phyloP scores from a whole-genome alignment of 192 early-diverging fungal genomes.

The Coemansia sp. region DNA sequence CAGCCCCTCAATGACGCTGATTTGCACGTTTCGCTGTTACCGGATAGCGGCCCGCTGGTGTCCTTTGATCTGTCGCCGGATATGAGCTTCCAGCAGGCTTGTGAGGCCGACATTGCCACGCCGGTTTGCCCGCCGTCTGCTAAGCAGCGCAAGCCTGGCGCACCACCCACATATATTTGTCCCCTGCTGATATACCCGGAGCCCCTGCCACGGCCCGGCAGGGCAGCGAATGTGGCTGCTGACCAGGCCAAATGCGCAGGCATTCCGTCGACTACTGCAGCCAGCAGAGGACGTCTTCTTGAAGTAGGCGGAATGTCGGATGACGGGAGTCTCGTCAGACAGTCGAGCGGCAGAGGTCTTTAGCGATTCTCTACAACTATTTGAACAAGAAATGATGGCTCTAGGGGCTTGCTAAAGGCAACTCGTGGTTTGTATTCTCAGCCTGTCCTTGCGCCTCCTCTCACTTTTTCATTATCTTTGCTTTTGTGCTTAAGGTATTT shows the following conservation, averaged over 20 bases:
- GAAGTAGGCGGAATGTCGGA: conserved; percentile 11
- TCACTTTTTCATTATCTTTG: no score
- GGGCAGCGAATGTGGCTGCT: background rate
- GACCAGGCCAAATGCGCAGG: background rate
- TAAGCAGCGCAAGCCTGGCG: background rate
- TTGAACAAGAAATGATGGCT: background rate
- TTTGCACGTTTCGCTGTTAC: background rate
- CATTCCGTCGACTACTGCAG: background rate
- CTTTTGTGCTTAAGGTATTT: no score
- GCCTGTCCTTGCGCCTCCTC: no score
- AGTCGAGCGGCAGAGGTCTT: conserved; percentile 2
- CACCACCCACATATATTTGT: conserved; percentile 1
- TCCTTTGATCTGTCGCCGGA: conserved; percentile 38
- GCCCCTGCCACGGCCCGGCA: conserved; percentile 39
- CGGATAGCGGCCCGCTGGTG: conserved; percentile 11
- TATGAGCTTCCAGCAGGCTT: conserved; percentile 3
- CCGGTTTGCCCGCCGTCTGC: background rate
- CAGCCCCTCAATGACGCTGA: background rate
- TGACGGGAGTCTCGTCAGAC: conserved; percentile 9
- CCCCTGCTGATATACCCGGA: conserved; percentile 30
- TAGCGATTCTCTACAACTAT: conserved; percentile 17
- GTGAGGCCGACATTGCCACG: background rate
- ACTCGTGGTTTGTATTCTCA: no score
- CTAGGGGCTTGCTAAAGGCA: no score
- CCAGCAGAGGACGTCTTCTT: conserved; percentile 1